phyloP scores from a whole-genome alignment of 2,329 filamentous ascomycete species.

The Ascochyta lentis region DNA sequence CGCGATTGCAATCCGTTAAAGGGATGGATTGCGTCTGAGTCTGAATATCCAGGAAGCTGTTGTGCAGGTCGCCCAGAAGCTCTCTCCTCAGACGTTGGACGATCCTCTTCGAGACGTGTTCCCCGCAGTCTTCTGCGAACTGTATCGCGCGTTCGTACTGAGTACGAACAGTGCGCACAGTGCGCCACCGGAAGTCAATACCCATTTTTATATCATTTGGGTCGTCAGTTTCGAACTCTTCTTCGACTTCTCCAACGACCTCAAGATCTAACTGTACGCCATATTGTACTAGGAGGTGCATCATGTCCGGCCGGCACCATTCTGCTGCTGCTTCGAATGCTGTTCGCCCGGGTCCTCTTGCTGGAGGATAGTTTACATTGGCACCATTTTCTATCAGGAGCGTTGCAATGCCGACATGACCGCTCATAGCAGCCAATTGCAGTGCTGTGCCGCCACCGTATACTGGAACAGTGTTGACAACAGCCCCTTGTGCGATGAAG shows the following conservation, averaged over 20 bases:
- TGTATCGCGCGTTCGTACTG: slow-evolving; percentile 10
- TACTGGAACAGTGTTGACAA: not conserved
- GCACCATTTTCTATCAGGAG: slow-evolving; percentile 13
- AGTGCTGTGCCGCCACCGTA: slow-evolving; percentile 15
- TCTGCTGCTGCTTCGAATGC: slow-evolving; percentile 20
- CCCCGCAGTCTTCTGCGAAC: slow-evolving; percentile 8
- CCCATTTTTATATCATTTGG: not conserved
- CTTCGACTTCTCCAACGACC: not conserved
- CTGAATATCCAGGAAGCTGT: no score
- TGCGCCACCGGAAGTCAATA: not conserved
- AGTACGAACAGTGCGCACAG: not conserved
- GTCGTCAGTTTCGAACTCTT: not conserved
- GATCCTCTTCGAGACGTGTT: slow-evolving; percentile 1
- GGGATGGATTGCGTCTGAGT: no score
- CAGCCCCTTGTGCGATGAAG: slow-evolving; percentile 4
- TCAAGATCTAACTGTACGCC: slow-evolving; percentile 8
- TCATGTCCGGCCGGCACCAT: slow-evolving; percentile 16
- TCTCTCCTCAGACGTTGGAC: not conserved
- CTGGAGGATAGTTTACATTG: slow-evolving; percentile 10
- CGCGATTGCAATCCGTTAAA: no score
- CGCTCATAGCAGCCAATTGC: slow-evolving; percentile 17
- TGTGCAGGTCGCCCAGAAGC: not conserved
- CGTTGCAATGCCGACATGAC: slow-evolving; percentile 12
- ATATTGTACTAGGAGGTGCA: slow-evolving; percentile 5
- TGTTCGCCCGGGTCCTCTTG: slow-evolving; percentile 14